Evolutionary conservation across 805 yeast genomes (phyloP).

Genomic region (Zygoascus flipseniorum): DNA sequence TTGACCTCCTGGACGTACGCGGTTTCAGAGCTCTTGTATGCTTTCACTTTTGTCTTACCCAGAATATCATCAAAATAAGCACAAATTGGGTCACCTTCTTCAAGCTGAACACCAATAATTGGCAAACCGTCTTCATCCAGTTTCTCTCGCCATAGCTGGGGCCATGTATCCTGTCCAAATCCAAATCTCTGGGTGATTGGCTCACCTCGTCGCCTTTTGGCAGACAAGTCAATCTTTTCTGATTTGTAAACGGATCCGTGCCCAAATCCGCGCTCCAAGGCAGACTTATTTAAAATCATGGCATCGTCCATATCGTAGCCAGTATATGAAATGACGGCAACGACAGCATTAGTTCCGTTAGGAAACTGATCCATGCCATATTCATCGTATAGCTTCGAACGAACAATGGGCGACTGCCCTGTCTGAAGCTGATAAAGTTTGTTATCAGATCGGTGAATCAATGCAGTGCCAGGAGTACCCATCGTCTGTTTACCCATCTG

Average conservation of each 20-base stretch:
- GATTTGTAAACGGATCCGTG: constrained; percentile 95
- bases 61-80: constrained; percentile 86
- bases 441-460: constrained; percentile 87
- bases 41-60: constrained; percentile 85
- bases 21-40: constrained; percentile 90
- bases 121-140: constrained; percentile 93
- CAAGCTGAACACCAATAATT: constrained; percentile 72
- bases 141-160: constrained; percentile 79
- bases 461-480: constrained; percentile 99
- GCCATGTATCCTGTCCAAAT: constrained; percentile 89
- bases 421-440: constrained; percentile 86
- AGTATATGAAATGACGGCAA: constrained; percentile 96
- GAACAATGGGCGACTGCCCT: constrained; percentile 96
- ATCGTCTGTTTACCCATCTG: constrained; percentile 99
- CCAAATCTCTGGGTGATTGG: constrained; percentile 93
- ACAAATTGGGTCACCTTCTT: constrained; percentile 92
- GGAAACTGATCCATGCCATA: constrained; percentile 98
- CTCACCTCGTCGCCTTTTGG: constrained; percentile 79
- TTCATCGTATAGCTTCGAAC: constrained; percentile 86
- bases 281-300: constrained; percentile 86
- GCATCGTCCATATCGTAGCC: constrained; percentile 99
- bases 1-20: constrained; percentile 95
- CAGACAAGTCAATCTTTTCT: constrained; percentile 77
- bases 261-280: constrained; percentile 96
- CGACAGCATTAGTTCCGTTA: constrained; percentile 96